Conservation (phyloP, 1,284 basidiomycete genomes). For the Mycosarcoma mackinlayi region DNA sequence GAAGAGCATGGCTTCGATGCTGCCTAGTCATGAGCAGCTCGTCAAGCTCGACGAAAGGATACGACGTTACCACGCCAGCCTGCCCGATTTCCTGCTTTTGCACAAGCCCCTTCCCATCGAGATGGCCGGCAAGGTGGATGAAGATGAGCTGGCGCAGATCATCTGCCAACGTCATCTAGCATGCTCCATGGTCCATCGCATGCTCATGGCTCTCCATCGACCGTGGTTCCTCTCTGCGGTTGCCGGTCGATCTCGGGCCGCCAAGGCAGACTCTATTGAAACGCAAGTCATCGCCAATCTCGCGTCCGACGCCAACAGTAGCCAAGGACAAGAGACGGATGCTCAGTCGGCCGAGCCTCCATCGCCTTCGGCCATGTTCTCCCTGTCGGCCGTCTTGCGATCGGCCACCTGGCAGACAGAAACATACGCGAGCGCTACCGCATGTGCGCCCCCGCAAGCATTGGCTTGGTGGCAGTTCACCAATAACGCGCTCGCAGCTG, state of each 20-base stretch:
- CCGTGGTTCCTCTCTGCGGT: conserved; percentile 34
- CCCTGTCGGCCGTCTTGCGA: conserved; percentile 26
- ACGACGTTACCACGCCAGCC: conserved; percentile 34
- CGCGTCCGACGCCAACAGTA: no score
- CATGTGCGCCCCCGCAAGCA: conserved; percentile 22
- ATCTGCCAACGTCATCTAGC: conserved; percentile 37
- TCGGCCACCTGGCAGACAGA: conserved; percentile 36
- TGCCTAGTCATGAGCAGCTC: conserved; percentile 15
- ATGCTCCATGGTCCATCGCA: conserved; percentile 33
- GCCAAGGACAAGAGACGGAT: neutral
- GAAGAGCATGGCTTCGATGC: no score
- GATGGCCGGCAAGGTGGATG: conserved; percentile 31
- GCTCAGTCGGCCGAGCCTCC: neutral
- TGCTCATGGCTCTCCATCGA: conserved; percentile 37
- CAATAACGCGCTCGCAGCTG: conserved; percentile 37
- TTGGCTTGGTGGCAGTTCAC: conserved; percentile 37
- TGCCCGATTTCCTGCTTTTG: conserved; percentile 27
- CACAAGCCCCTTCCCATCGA: conserved; percentile 33
- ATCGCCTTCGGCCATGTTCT: conserved; percentile 20
- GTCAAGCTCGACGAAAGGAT: conserved; percentile 35
- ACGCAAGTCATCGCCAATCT: no score
- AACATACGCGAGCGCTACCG: conserved; percentile 23
- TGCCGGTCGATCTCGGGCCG: conserved; percentile 5
- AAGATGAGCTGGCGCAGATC: conserved; percentile 29
- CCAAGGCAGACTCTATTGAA: neutral